These are phyloP conservation scores for Borealophlyctis nickersoniae DNA, from an alignment of 192 early-diverging fungal species.

Conservation along the genomic window DNA sequence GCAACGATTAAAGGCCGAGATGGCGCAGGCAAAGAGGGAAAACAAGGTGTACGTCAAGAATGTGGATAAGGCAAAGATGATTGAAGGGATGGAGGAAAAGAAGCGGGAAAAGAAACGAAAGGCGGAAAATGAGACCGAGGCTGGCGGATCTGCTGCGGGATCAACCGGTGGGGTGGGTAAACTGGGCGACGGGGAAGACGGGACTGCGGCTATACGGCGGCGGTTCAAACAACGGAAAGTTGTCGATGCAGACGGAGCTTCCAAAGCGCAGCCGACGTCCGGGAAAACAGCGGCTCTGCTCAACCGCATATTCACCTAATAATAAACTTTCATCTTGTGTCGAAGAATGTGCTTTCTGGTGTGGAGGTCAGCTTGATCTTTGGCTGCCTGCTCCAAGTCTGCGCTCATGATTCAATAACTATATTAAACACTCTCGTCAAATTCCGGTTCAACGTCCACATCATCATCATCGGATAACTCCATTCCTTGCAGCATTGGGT, in stretches of 20 bases:
- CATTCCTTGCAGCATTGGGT: background rate
- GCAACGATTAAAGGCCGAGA: constrained; percentile 79
- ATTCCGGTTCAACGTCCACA: too few species aligned
- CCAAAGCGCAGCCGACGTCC: background rate
- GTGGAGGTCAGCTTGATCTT: too few species aligned
- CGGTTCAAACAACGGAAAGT: constrained; percentile 35
- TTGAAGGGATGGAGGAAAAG: constrained; percentile 71
- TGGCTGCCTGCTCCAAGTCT: too few species aligned
- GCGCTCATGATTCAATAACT: too few species aligned
- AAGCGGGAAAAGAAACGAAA: constrained; percentile 54
- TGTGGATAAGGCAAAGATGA: constrained; percentile 86
- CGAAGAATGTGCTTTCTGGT: too few species aligned
- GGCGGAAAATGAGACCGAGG: constrained; percentile 21
- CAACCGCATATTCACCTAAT: constrained; percentile 20
- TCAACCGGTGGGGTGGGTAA: background rate
- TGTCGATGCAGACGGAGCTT: constrained; percentile 9
- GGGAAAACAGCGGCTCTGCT: constrained; percentile 16
- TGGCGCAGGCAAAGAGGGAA: constrained; percentile 80
- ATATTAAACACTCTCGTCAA: too few species aligned
- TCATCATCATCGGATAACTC: background rate
- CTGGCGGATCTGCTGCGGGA: background rate
- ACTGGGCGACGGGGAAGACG: background rate
- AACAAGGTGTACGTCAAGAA: constrained; percentile 83
- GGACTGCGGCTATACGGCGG: constrained; percentile 15
- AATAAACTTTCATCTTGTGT: too few species aligned